Base-by-base conservation (phyloP, 2,329 filamentous ascomycete species). In the Lanzia echinophila region DNA sequence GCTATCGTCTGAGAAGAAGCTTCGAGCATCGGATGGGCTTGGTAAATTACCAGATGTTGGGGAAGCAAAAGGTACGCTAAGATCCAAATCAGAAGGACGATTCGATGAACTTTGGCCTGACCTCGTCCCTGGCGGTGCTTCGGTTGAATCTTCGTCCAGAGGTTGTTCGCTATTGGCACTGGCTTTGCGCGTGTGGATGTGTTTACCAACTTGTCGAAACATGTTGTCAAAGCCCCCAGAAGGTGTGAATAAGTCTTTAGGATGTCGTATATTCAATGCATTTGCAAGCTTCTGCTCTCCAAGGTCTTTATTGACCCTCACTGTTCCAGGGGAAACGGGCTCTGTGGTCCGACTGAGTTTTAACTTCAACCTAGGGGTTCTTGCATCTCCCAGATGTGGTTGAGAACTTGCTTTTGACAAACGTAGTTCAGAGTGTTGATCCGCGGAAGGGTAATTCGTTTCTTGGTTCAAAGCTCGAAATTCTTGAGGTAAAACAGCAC, bases 1-100 rank as follows among this genome's bases (percentile, higher is more conserved):
- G 57, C 70, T 72, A 47, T 70, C 65, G 54, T 71, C 68, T 2
- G 70, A 71, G 47, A 71, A 70, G 45, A 69, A 70, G 51, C 69
- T 71, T 45, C 57, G 62, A 22, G 60, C 65, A 55, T 67, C 68
- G 8, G 57, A 39, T 11, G 59, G 53, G 39, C 57, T 61, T 24
- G 60, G 34, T 42, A 60, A 58, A 45, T 58, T 56, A n/a, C 47
- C 31, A 39, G 57, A 47, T 50, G 49, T 47, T 50, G 53, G 38
- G 32, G 50, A 56, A 42, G 48, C 46, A 22, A 34, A 49, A 33
- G 46, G 43, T 17, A 22, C 33, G 46, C 38, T 20, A 46, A 50
- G 38, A 47, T 56, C 44, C 38, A 47, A 46, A n/a, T 31, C 50
- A 8, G 56, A 52, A 24, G 61, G 50, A 17, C 48, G 47, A 47